phyloP scores from a whole-genome alignment of 257 asterid species.

The Scutellaria galericulata region DNA sequence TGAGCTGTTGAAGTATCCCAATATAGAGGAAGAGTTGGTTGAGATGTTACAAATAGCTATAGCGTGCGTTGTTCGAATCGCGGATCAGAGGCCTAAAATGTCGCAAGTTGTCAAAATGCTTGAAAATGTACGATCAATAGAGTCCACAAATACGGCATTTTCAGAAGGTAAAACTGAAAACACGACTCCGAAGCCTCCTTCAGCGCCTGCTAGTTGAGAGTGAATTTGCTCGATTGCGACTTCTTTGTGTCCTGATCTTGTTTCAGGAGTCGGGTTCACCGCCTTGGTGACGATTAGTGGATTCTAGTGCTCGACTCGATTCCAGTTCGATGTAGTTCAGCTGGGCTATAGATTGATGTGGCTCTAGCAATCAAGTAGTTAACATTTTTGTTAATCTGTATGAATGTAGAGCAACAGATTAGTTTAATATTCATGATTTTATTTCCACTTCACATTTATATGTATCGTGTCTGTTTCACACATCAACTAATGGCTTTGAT shows the following conservation, averaged over 20 bases:
- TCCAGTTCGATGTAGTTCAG: too few relatives aligned
- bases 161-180: constrained; percentile 46
- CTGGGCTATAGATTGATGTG: not conserved
- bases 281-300: constrained; percentile 45
- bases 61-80: constrained; percentile 67
- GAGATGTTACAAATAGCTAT: constrained; percentile 78
- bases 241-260: not conserved
- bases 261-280: constrained; percentile 39
- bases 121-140: constrained; percentile 45
- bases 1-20: constrained; percentile 65
- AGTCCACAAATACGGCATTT: constrained; percentile 21
- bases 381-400: constrained; percentile 10
- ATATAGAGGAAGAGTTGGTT: constrained; percentile 80
- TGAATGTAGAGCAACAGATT: constrained; percentile 32
- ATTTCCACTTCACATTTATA: not conserved
- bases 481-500: not conserved
- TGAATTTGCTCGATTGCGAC: not conserved
- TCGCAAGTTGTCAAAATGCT: constrained; percentile 62
- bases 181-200: constrained; percentile 41
- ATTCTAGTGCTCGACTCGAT: not conserved
- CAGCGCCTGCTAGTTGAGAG: constrained; percentile 40
- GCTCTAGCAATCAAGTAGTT: constrained; percentile 7
- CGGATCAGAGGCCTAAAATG: constrained; percentile 80
- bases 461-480: not conserved
- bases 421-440: constrained; percentile 33